Evolutionary conservation across 176 grass and related monocot species (phyloP), one percentile per base, ranked within the genome.

Genomic region (Avena sativa): DNA sequence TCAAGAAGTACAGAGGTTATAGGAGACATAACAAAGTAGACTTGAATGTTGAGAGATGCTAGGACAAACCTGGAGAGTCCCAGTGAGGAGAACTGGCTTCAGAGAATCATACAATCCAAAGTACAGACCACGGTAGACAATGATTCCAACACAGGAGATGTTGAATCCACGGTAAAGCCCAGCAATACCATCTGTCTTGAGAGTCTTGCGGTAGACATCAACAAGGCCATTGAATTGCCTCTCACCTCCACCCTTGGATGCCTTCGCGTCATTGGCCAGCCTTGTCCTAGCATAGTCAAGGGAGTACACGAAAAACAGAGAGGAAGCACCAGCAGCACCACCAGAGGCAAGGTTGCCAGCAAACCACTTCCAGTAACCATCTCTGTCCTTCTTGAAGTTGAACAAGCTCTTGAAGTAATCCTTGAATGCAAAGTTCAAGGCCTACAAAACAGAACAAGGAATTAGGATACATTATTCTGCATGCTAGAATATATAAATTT

Each of bases 321-420:
- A 95, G 48, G 96, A 95, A 78, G 96, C 96, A 94, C 96, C 96
- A 71, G 96, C 96, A 40, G 90, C 69, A 92, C 92, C 92, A 94
- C 96, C 96, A 55, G 96, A 98, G 15, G 96, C 96, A 17, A 98
- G 93, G 84, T 98, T 98, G 34, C 96, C 96, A 74, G 12, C 95
- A 58, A 98, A 98, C 95, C 95, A 98, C 74, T 90, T 89, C 95
- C 93, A 98, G 80, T 98, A 98, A 32, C 96, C 96, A 89, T 98
- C 95, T 81, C 0, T 93, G 40, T 98, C 96, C 51, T 98, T 98
- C 90, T 98, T 95, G 58, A 91, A 95, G 86, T 98, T 98, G 82
- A 98, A 98, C 75, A 95, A 28, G 50, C 93, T 95, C 90, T 98
- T 98, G 90, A 98, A 98, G 91, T 98, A 91, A 80, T 98, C 96